Evolutionary conservation across 345 rosid species (phyloP), one percentile per base, ranked within the genome.

Genomic region (Limnanthes douglasii): DNA sequence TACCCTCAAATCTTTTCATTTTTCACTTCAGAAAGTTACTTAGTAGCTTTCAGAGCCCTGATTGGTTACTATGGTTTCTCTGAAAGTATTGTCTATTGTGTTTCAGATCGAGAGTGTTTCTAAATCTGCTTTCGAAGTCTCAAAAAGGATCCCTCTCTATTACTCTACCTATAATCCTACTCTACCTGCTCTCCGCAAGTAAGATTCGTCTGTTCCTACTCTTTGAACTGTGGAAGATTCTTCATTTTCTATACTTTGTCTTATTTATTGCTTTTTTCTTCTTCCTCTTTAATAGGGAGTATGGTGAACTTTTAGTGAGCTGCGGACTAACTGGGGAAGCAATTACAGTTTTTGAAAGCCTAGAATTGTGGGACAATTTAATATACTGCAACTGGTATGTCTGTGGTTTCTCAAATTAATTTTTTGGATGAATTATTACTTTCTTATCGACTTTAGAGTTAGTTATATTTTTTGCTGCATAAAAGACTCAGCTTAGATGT

Each of bases 291-390:
- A 31, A 48, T 47, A 88, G 97, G 95, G 93, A 88, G 51, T 77
- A 76, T 53, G 93, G 78, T 45, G 81, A 83, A 44, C 77, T 88
- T 30, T 56, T 88, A 18, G 71, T 88, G 38, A 73, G 84, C 23
- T 83, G 86, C 51, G 92, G 97, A 36, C 60, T 83, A 64, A 61
- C 74, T 14, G 95, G 95, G 34, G 95, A 88, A 61, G 95, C 97
- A 10, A 51, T 88, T 60, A 61, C 61, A 59, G 64, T 69, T 36
- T 88, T 76, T 59, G 97, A 88, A 54, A 68, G 65, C 46, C 56
- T 88, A 34, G 97, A 83, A 55, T 53, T 88, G 48, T 88, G 97
- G 97, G 93, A 83, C 46, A 73, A 67, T 70, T 69, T 88, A 27
- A 88, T 88, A 39, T 34, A 63, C 43, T 88, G 97, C 62, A 65